A percentile compares a stretch with the other conserved stretches of the same genome.
Conservation (phyloP, 1,284 basidiomycete species). For the Sanguinoderma infundibulare region DNA sequence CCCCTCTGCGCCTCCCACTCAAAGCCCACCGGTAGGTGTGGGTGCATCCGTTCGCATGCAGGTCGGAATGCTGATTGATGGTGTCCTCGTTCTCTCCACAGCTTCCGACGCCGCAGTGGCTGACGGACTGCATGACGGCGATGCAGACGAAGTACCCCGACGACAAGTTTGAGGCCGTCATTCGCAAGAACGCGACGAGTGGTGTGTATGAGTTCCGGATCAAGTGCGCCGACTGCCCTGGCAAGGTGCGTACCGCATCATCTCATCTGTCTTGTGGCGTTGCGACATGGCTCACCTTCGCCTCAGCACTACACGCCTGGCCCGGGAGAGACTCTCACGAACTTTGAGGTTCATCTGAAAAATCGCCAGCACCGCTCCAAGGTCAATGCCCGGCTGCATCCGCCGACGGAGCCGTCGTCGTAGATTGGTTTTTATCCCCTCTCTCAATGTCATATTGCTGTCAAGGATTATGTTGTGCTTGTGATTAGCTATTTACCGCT, state of each 20-base stretch:
- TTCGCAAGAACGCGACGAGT: slow-evolving; percentile 57
- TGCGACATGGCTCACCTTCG: neutral
- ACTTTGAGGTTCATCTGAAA: slow-evolving; percentile 93
- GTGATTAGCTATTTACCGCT: slow-evolving; percentile 25
- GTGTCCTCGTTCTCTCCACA: slow-evolving; percentile 7
- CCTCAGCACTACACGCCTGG: slow-evolving; percentile 89
- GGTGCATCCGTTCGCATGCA: neutral
- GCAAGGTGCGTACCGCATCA: slow-evolving; percentile 68
- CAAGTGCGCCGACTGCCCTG: slow-evolving; percentile 94
- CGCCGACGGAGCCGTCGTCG: slow-evolving; percentile 12
- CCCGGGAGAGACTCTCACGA: slow-evolving; percentile 85
- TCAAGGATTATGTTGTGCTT: slow-evolving; percentile 32
- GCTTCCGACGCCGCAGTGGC: slow-evolving; percentile 69
- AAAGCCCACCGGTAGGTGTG: slow-evolving; percentile 27
- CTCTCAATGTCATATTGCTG: slow-evolving; percentile 23
- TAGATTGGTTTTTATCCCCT: slow-evolving; percentile 4
- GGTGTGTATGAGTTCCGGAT: slow-evolving; percentile 84
- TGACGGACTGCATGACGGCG: slow-evolving; percentile 61
- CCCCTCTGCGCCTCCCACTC: slow-evolving; percentile 19
- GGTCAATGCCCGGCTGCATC: slow-evolving; percentile 47
- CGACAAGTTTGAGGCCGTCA: slow-evolving; percentile 83
- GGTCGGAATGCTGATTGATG: slow-evolving; percentile 5
- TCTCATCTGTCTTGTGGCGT: neutral
- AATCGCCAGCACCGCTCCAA: slow-evolving; percentile 73
- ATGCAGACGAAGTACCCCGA: slow-evolving; percentile 80